Percentiles rank a stretch among this genome's conserved stretches.
phyloP scores from a whole-genome alignment of 2,329 filamentous ascomycete genomes.

The Epichloe uncinata region DNA sequence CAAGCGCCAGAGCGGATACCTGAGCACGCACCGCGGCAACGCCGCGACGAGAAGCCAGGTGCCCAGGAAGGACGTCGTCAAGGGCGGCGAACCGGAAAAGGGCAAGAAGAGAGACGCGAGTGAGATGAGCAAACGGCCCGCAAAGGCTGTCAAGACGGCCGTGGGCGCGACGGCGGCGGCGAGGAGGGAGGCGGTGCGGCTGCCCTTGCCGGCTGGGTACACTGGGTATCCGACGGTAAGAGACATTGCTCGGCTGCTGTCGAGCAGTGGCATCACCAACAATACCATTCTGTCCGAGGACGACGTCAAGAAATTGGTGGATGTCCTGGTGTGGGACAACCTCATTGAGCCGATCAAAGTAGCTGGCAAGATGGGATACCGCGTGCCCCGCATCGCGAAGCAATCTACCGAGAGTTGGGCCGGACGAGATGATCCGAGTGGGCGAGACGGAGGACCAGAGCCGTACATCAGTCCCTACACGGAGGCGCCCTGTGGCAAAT shows the following conservation, averaged over 20 bases:
- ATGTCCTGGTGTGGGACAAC: slow-evolving; percentile 81
- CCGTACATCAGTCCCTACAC: slow-evolving; percentile 59
- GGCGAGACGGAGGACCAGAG: slow-evolving; percentile 26
- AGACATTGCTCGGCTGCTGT: slow-evolving; percentile 64
- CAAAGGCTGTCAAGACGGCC: slow-evolving; percentile 15
- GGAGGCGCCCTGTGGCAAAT: slow-evolving; percentile 80
- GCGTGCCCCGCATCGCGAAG: slow-evolving; percentile 35
- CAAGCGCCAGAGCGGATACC: slow-evolving; percentile 57
- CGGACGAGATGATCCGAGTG: slow-evolving; percentile 23
- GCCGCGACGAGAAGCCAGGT: slow-evolving; percentile 24
- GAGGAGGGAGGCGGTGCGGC: slow-evolving; percentile 24
- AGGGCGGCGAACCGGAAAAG: slow-evolving; percentile 28
- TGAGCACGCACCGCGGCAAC: slow-evolving; percentile 24
- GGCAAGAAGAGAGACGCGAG: slow-evolving; percentile 38
- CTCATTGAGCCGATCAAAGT: slow-evolving; percentile 55
- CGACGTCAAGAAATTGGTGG: slow-evolving; percentile 74
- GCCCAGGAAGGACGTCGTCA: slow-evolving; percentile 44
- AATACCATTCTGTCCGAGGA: slow-evolving; percentile 56
- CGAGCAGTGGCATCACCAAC: slow-evolving; percentile 54
- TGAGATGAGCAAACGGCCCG: slow-evolving; percentile 20
- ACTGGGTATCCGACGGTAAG: slow-evolving; percentile 67
- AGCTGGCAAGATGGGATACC: slow-evolving; percentile 37
- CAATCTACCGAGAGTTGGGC: slow-evolving; percentile 29
- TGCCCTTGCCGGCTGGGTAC: slow-evolving; percentile 52
- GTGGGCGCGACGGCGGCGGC: neutral